Conservation (phyloP, 495 filamentous ascomycete species). For the Trichoderma reesei region DNA sequence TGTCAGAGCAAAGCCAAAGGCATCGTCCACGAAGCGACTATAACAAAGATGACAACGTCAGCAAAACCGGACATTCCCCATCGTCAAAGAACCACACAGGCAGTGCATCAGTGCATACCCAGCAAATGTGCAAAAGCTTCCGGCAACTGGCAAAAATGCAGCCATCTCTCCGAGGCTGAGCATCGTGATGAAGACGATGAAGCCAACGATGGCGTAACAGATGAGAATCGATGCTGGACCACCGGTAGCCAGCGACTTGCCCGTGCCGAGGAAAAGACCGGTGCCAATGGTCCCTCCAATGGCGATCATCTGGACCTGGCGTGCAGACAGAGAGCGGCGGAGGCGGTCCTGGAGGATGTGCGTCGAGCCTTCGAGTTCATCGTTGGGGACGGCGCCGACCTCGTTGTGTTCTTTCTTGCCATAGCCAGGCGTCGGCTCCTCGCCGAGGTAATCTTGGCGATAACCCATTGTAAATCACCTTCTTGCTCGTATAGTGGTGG, state of each 20-base stretch:
- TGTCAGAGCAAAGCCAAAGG: constrained; percentile 59
- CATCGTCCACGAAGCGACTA: constrained; percentile 32
- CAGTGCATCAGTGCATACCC: not conserved
- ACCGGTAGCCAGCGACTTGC: constrained; percentile 36
- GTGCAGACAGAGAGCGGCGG: constrained; percentile 12
- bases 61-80: constrained; percentile 26
- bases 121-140: constrained; percentile 34
- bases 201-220: constrained; percentile 38
- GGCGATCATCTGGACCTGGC: constrained; percentile 71
- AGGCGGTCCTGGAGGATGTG: constrained; percentile 3
- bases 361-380: not conserved
- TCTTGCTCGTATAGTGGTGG: not conserved
- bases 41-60: not conserved
- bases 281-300: constrained; percentile 54
- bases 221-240: constrained; percentile 50
- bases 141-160: constrained; percentile 56
- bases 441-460: not conserved
- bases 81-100: not conserved
- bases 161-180: constrained; percentile 59
- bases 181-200: constrained; percentile 38
- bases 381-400: not conserved
- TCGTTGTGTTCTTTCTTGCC: not conserved
- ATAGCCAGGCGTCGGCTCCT: not conserved
- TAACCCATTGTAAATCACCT: not conserved
- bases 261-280: constrained; percentile 47